Conservation (phyloP, 768 basidiomycete species). For the Suillus discolor region DNA sequence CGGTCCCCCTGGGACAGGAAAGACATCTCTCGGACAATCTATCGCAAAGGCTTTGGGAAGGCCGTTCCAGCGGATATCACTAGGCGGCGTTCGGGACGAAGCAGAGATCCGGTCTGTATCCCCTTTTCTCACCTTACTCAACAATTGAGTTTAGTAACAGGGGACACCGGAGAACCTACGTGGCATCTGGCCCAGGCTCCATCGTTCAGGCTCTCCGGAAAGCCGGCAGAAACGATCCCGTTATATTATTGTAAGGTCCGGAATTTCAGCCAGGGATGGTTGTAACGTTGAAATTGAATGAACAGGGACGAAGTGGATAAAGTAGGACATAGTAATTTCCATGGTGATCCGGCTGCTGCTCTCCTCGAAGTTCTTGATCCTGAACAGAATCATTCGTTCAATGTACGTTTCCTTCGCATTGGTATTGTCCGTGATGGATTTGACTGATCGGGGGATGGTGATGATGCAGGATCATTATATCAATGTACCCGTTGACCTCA, state of each 20-base stretch:
- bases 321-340: slow-evolving; percentile 82
- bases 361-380: slow-evolving; percentile 92
- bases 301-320: slow-evolving; percentile 87
- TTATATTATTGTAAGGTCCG: slow-evolving; percentile 62
- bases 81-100: slow-evolving; percentile 93
- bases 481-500: slow-evolving; percentile 85
- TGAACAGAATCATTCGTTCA: slow-evolving; percentile 87
- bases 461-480: slow-evolving; percentile 80
- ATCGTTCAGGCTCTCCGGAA: slow-evolving; percentile 88
- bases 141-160: slow-evolving; percentile 12
- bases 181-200: slow-evolving; percentile 83
- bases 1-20: slow-evolving; percentile 90
- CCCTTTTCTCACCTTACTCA: slow-evolving; percentile 11
- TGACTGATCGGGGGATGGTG: slow-evolving; percentile 1
- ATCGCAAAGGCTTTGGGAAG: slow-evolving; percentile 81
- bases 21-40: slow-evolving; percentile 89
- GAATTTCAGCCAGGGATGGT: background rate
- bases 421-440: background rate
- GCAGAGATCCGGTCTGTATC: slow-evolving; percentile 68
- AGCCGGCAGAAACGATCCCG: slow-evolving; percentile 77
- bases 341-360: slow-evolving; percentile 91
- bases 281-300: slow-evolving; percentile 10
- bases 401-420: slow-evolving; percentile 43
- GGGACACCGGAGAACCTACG: slow-evolving; percentile 84
- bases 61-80: slow-evolving; percentile 89